Evolutionary conservation across 306 rosid genomes (phyloP).

Genomic region (Citrullus colocynthis): DNA sequence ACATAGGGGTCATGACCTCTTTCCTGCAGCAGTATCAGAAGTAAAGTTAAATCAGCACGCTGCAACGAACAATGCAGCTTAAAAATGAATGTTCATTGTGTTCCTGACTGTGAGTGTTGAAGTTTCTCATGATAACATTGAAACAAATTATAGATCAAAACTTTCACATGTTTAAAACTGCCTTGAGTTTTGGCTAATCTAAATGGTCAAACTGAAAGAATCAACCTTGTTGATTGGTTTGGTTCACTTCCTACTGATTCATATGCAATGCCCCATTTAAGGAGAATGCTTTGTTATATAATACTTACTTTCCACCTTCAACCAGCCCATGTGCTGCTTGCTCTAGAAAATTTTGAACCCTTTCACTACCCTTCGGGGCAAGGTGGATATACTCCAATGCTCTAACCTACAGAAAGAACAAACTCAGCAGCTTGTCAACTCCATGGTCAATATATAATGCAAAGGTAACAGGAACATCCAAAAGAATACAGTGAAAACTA

Average conservation of each 20-base stretch:
- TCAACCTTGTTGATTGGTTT: neutral
- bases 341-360: constrained; percentile 85
- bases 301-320: constrained; percentile 93
- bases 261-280: too few species aligned
- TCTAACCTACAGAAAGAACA: constrained; percentile 43
- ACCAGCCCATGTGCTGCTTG: constrained; percentile 86
- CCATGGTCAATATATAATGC: neutral
- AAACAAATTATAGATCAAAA: neutral
- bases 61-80: neutral
- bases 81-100: neutral
- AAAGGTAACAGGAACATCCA: neutral
- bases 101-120: neutral
- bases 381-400: constrained; percentile 50
- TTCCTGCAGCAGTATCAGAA: constrained; percentile 28
- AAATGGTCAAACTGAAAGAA: neutral
- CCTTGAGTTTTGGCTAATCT: neutral
- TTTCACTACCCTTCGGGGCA: constrained; percentile 85
- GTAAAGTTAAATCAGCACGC: neutral
- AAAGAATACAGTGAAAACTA: neutral
- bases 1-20: constrained; percentile 88
- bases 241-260: neutral
- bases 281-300: neutral
- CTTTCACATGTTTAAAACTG: neutral
- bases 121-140: neutral
- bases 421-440: neutral